Evolutionary conservation across 306 rosid species (phyloP).

Genomic region (Arachis hypogaea): DNA sequence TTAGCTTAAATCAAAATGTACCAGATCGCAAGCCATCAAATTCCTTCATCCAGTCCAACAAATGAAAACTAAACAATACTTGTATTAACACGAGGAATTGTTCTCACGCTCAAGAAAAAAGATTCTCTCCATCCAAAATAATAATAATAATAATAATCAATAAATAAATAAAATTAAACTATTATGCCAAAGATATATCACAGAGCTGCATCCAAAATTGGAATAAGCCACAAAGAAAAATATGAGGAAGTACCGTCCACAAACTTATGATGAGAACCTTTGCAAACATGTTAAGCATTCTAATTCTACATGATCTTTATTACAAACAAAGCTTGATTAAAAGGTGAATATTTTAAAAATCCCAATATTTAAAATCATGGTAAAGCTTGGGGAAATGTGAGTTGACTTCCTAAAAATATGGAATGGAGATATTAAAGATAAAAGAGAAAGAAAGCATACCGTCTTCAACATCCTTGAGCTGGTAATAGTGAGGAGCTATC

Average conservation of each 20-base stretch:
- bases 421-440: constrained; percentile 32
- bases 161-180: neutral
- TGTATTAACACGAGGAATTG: neutral
- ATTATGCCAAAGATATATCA: neutral
- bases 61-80: neutral
- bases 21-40: constrained; percentile 8
- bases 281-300: constrained; percentile 1
- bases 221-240: neutral
- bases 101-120: neutral
- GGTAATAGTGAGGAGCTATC: constrained; percentile 96
- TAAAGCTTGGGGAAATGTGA: constrained; percentile 7
- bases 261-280: neutral
- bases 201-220: neutral
- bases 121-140: neutral
- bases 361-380: constrained; percentile 7
- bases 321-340: neutral
- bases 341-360: constrained; percentile 3
- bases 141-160: no score
- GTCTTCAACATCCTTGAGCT: constrained; percentile 93
- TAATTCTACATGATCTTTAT: constrained; percentile 10
- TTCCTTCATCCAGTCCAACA: neutral
- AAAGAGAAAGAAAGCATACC: constrained; percentile 54
- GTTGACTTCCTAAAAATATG: constrained; percentile 7
- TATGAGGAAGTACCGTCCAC: neutral
- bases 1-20: neutral